Evolutionary conservation across 305 asterid species (phyloP).

Genomic region (Fraxinus angustifolia): DNA sequence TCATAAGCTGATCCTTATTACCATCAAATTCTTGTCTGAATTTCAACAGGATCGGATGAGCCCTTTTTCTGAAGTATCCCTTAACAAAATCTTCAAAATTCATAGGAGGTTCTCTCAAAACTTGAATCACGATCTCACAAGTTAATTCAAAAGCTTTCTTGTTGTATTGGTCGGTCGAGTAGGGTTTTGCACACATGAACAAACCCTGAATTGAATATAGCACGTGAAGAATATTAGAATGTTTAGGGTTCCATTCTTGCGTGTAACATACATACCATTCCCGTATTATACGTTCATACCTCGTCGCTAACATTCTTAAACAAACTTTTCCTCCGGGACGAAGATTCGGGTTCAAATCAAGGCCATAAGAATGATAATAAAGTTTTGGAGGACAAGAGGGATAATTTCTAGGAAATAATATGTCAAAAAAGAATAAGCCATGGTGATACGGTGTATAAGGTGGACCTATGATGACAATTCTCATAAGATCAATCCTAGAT

Average conservation of each 20-base stretch:
- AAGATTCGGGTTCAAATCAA: slow-evolving; percentile 21
- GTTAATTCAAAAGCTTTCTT: slow-evolving; percentile 9
- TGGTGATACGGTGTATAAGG: slow-evolving; percentile 20
- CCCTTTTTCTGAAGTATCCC: slow-evolving; percentile 39
- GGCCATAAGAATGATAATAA: slow-evolving; percentile 18
- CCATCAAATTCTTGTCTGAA: slow-evolving; percentile 22
- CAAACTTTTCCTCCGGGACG: slow-evolving; percentile 12
- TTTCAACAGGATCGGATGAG: slow-evolving; percentile 30
- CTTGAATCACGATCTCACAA: slow-evolving; percentile 25
- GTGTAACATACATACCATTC: not conserved
- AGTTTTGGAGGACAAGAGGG: slow-evolving; percentile 35
- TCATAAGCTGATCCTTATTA: not conserved
- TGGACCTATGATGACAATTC: slow-evolving; percentile 35
- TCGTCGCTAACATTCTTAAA: not conserved
- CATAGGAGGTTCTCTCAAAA: slow-evolving; percentile 21
- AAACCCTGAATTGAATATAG: slow-evolving; percentile 14
- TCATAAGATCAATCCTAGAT: slow-evolving; percentile 32
- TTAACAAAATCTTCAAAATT: slow-evolving; percentile 29
- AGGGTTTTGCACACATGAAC: not conserved
- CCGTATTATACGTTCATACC: not conserved
- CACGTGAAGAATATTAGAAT: slow-evolving; percentile 10
- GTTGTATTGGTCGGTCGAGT: not conserved
- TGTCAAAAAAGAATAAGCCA: slow-evolving; percentile 40
- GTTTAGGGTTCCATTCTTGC: slow-evolving; percentile 13
- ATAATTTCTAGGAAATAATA: slow-evolving; percentile 25